Conservation (phyloP, 805 yeast genomes). For the Brettanomyces naardenensis region DNA sequence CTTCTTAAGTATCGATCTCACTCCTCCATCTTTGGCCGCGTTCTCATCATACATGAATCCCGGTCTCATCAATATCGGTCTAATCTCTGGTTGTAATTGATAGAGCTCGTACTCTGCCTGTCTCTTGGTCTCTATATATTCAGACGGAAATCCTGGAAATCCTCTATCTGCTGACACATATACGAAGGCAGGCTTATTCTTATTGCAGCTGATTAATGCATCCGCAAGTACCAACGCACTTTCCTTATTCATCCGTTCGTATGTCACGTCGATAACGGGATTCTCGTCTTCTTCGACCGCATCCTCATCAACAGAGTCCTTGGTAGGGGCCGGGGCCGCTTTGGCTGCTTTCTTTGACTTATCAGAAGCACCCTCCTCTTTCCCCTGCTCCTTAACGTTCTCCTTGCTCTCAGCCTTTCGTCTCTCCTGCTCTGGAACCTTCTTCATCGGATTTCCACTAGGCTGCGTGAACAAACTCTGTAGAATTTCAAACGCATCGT, state of each 20-base stretch:
- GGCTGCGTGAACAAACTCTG: slow-evolving; percentile 27
- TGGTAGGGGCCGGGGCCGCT: neutral
- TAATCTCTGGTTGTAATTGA: slow-evolving; percentile 33
- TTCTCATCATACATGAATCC: slow-evolving; percentile 68
- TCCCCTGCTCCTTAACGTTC: no score
- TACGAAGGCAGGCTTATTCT: slow-evolving; percentile 37
- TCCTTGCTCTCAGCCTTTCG: neutral
- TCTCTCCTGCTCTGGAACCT: slow-evolving; percentile 27
- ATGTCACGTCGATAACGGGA: slow-evolving; percentile 30
- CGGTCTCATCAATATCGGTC: slow-evolving; percentile 67
- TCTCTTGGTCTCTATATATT: slow-evolving; percentile 69
- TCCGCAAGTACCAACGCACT: slow-evolving; percentile 62
- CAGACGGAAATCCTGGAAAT: slow-evolving; percentile 59
- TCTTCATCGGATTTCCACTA: slow-evolving; percentile 59
- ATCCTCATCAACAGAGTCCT: neutral
- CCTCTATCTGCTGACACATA: slow-evolving; percentile 77
- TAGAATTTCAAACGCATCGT: slow-evolving; percentile 26
- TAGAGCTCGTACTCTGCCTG: slow-evolving; percentile 59
- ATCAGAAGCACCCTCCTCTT: neutral
- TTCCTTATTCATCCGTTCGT: slow-evolving; percentile 59
- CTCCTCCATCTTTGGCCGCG: slow-evolving; percentile 11
- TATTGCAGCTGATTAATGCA: slow-evolving; percentile 29
- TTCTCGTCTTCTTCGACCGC: slow-evolving; percentile 1
- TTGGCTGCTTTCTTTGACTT: neutral
- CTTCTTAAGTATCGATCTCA: slow-evolving; percentile 34